phyloP scores from a whole-genome alignment of 1,284 basidiomycete genomes.

The Pholiota adiposa region DNA sequence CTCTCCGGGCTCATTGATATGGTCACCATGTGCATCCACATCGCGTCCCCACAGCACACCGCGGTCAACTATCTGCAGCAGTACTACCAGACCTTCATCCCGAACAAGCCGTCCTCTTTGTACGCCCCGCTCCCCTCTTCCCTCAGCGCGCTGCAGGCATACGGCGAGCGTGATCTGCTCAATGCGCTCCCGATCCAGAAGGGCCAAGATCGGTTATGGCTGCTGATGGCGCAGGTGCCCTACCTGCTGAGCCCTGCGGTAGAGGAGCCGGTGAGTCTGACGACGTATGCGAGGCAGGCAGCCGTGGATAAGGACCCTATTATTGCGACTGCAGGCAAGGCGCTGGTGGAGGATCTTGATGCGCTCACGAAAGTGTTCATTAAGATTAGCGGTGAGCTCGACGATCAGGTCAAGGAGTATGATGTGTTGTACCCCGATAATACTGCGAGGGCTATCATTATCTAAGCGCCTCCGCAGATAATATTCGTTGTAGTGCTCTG shows the following conservation, averaged over 20 bases:
- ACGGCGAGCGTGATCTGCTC: constrained; percentile 23
- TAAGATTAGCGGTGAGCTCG: constrained; percentile 24
- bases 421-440: constrained; percentile 22
- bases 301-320: constrained; percentile 8
- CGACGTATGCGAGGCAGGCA: constrained; percentile 14
- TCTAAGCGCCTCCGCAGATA: too few relatives aligned
- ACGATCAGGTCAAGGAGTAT: constrained; percentile 25
- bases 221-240: constrained; percentile 30
- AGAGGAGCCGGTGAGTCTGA: constrained; percentile 15
- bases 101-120: constrained; percentile 31
- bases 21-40: constrained; percentile 33
- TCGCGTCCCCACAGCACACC: constrained; percentile 32
- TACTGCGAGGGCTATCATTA: constrained; percentile 23
- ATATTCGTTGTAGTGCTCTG: too few relatives aligned
- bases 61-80: constrained; percentile 35
- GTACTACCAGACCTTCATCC: constrained; percentile 33
- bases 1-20: constrained; percentile 28
- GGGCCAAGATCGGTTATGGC: constrained; percentile 23
- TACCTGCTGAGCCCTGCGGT: constrained; percentile 29
- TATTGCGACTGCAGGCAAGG: constrained; percentile 17
- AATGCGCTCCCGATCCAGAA: constrained; percentile 23
- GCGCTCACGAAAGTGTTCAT: constrained; percentile 18
- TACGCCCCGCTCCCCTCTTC: constrained; percentile 23
- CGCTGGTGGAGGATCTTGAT: constrained; percentile 22
- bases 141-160: constrained; percentile 20